Conservation (phyloP, 2,329 filamentous ascomycete genomes). For the Fusarium sp. region DNA sequence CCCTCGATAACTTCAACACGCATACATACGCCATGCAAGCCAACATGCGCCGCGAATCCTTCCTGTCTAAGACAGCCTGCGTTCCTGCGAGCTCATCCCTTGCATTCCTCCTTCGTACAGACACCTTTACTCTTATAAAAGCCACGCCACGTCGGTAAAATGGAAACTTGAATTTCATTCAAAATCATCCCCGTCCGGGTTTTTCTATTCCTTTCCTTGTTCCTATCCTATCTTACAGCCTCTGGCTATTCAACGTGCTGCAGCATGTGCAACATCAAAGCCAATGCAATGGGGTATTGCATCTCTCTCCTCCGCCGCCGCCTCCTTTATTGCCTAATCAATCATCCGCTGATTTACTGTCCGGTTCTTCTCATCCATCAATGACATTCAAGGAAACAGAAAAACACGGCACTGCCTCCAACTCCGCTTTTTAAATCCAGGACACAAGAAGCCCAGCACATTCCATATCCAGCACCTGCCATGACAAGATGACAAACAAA, state of each 20-base stretch:
- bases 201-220: conserved; percentile 40
- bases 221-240: conserved; percentile 39
- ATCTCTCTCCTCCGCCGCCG: not conserved
- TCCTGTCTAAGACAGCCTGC: conserved; percentile 32
- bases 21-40: conserved; percentile 17
- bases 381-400: conserved; percentile 45
- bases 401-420: conserved; percentile 45
- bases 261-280: conserved; percentile 33
- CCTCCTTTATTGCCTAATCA: not conserved
- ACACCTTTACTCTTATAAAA: conserved; percentile 14
- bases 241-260: conserved; percentile 26
- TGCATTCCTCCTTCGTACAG: conserved; percentile 27
- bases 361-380: conserved; percentile 39
- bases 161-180: conserved; percentile 28
- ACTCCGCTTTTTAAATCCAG: conserved; percentile 47
- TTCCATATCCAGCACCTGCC: conserved; percentile 45
- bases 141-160: not conserved
- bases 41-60: not conserved
- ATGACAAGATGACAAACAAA: conserved; percentile 41
- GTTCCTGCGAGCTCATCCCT: conserved; percentile 21
- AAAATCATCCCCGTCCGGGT: conserved; percentile 30
- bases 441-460: conserved; percentile 43
- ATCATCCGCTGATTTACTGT: conserved; percentile 15
- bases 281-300: conserved; percentile 1
- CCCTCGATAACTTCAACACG: not conserved